A percentile compares a stretch with the other conserved stretches of the same genome.
phyloP scores from a whole-genome alignment of 768 basidiomycete genomes.

The Tylopilus vinaceipallidus region DNA sequence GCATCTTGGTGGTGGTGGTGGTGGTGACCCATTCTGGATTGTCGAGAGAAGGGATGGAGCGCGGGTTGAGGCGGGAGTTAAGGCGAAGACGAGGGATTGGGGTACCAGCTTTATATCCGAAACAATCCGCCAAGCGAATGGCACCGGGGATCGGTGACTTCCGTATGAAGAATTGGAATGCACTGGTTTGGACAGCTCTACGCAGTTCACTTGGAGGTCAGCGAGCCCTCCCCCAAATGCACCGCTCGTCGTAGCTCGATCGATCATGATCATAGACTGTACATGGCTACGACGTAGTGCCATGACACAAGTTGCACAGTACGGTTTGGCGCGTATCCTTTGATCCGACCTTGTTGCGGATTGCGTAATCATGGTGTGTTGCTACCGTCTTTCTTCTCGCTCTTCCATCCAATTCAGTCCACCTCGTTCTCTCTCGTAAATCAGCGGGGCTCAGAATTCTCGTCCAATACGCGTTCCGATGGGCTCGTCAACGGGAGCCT shows the following conservation, averaged over 20 bases:
- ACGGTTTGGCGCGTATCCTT: too few relatives aligned
- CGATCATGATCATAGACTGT: not conserved
- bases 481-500: not conserved
- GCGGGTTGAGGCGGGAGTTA: not conserved
- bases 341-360: not conserved
- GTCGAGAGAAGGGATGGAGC: too few relatives aligned
- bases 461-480: not conserved
- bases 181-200: slow-evolving; percentile 8
- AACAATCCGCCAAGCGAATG: not conserved
- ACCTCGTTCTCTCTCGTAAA: not conserved
- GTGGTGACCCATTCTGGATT: too few relatives aligned
- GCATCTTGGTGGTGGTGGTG: slow-evolving; percentile 20
- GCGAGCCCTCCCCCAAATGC: not conserved
- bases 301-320: too few relatives aligned
- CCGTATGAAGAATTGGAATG: not conserved
- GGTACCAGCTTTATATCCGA: slow-evolving; percentile 14
- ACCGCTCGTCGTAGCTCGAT: not conserved
- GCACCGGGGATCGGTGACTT: not conserved
- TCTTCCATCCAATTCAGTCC: not conserved
- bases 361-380: too few relatives aligned
- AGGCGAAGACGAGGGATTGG: slow-evolving; percentile 14
- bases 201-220: not conserved
- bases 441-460: not conserved
- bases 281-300: not conserved
- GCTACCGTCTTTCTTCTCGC: too few relatives aligned